Evolutionary conservation across 805 yeast genomes (phyloP).

Genomic region (Dipodascus geniculatus): DNA sequence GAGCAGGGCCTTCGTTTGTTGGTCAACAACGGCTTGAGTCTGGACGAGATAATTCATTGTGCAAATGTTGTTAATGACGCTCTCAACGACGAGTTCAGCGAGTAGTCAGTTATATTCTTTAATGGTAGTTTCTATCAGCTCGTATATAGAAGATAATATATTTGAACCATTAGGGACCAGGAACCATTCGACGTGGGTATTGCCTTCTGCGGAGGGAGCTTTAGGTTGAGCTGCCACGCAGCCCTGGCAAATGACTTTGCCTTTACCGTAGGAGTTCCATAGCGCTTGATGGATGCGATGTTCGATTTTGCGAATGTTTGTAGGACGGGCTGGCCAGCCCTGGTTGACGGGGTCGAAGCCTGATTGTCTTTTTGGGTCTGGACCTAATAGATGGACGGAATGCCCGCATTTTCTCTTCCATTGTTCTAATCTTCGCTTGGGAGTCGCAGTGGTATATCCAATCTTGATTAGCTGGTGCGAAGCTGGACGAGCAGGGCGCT

Average conservation of each 20-base stretch:
- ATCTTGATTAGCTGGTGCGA: slow-evolving; percentile 18
- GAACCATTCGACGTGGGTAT: slow-evolving; percentile 22
- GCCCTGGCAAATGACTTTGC: slow-evolving; percentile 21
- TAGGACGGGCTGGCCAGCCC: slow-evolving; percentile 18
- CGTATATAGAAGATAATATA: slow-evolving; percentile 7
- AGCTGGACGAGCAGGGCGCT: neutral
- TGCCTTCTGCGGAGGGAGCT: neutral
- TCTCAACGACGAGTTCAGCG: neutral
- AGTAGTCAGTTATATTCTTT: neutral
- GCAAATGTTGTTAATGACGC: neutral
- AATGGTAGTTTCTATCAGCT: neutral
- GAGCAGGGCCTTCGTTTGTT: slow-evolving; percentile 48
- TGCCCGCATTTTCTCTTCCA: slow-evolving; percentile 22
- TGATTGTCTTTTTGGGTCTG: slow-evolving; percentile 4
- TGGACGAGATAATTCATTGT: neutral
- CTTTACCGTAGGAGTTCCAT: slow-evolving; percentile 17
- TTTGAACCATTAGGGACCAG: slow-evolving; percentile 8
- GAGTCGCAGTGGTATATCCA: slow-evolving; percentile 21
- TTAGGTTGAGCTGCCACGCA: slow-evolving; percentile 7
- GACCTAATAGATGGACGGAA: slow-evolving; percentile 14
- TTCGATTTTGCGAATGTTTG: slow-evolving; percentile 16
- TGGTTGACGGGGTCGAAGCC: slow-evolving; percentile 8
- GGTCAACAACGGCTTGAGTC: slow-evolving; percentile 27
- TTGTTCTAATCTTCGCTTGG: slow-evolving; percentile 18
- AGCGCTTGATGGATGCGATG: slow-evolving; percentile 14